Base-by-base conservation (phyloP, 2,329 filamentous ascomycete genomes). In the Hypoxylon rubiginosum region DNA sequence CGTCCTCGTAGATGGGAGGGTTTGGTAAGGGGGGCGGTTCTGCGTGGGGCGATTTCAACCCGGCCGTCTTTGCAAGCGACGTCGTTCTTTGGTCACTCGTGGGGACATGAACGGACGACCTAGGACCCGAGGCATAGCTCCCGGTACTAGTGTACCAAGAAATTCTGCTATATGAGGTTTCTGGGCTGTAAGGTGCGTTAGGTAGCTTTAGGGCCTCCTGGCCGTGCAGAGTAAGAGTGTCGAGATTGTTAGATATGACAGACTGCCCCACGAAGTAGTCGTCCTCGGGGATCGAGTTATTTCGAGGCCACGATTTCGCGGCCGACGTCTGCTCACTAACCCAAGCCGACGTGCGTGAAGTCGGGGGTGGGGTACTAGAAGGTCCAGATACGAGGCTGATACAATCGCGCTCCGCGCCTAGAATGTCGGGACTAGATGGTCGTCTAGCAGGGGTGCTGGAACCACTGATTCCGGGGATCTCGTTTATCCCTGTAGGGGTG, bases 31-130 rank as follows among this genome's bases (percentile, higher is more conserved):
- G 32, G 7, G 58, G 54, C 11, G 39, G n/a, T 5, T 60, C 54
- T 28, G 34, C 1, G 21, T 62, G 50, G 26, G 46, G 49, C 2
- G 56, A 45, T 13, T 54, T 48, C 28, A 45, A 28, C 9, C 41
- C 34, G 7, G 61, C 21, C n/a, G n/a, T n/a, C 34, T 53, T 66
- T 8, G 63, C 56, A 10, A 70, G 62, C 6, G 67, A 71, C 1
- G 65, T 70, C 24, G 64, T 71, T 45, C 71, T 68, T 32, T 71
- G 64, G n/a, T 72, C 69, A 34, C 70, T 70, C 15, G 68, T 70
- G 3, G 70, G 70, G 19, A 71, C 19, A 26, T 55, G 34, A 1
- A 62, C 30, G 3, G 65, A 55, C 9, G 65, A 64, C 28, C 62
- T 64, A 8, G 64, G 64, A 1, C 64, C 67, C 7, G 70, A 73